Evolutionary conservation across 345 rosid genomes (phyloP), one percentile per base, ranked within the genome.

Genomic region (Brassica cretica): DNA sequence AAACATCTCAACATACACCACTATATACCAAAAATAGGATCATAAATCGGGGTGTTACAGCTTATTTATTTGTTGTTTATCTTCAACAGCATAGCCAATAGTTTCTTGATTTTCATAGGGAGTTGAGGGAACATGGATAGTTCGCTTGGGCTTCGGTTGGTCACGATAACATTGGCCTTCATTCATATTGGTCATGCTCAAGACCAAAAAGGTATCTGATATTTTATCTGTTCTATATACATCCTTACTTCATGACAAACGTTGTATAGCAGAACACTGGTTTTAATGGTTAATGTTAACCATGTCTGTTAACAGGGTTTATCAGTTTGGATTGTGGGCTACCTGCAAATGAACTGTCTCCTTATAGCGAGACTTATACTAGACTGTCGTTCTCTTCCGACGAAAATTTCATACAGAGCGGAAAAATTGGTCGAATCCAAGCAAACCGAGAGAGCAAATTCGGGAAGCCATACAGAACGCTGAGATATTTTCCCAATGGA

Each of bases 251-350:
- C 18, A 14, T 49, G 56, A 49, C 56, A 49, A 49, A 49, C 18
- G 1, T 49, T 49, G 56, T 49, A 49, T 14, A 1, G 18, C 16
- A 49, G 0, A 14, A 49, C 16, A 14, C 18, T 49, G 0, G 55
- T 49, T 2, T 49, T 49, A 49, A 0, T 49, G 56, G 16, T 49
- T 14, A 49, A 49, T 49, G 56, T 49, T 49, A 1, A 49, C 56
- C 16, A 49, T 49, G 56, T 49, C 56, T 37, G 0, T 53, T n/a
- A 41, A 53, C 82, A 85, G 90, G 85, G 11, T 83, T 85, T 77
- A 79, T 85, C 53, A 82, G 84, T 72, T 75, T 87, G 70, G 90
- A 83, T 46, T 85, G 90, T 21, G 90, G 89, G 16, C 19, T 60
- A 25, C 62, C 76, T 0, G 33, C 65, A 0, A 5, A 51, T 21